Base-by-base conservation (phyloP, 140 eudicot species). In the Anethum foeniculum region DNA sequence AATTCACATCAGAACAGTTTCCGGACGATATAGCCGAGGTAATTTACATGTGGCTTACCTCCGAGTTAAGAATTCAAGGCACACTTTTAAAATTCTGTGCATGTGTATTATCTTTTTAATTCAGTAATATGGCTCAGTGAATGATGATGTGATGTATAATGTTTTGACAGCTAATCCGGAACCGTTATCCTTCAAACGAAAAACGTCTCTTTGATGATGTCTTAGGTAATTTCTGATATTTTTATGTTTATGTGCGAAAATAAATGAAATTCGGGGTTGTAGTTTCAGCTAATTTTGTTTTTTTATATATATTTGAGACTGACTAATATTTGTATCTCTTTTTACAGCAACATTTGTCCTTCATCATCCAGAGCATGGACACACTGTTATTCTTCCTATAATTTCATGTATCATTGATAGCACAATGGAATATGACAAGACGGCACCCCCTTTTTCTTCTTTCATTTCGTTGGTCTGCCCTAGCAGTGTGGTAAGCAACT, bases 311-410 rank as follows among this genome's bases (percentile, higher is more conserved):
- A 19, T 73, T 46, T 72, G 41, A 48, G 64, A 75, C 79, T 75
- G 0, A 4, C 39, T 21, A 46, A 73, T 75, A 75, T 81, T 69
- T 28, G 51, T 49, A 78, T 77, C 64, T 77, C 2, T 76, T 13
- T 83, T 79, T 86, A 77, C 96, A 93, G 98, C 98, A 80, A 90
- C 88, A 62, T 93, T 93, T 80, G 93, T 93, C 68, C 97, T 91
- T 77, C 97, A 93, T 85, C 98, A 93, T 85, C 98, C 98, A 27
- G 98, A 93, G 85, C 98, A 93, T 85, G 98, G 98, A 73, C 95
- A 93, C 74, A 85, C 96, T 82, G 97, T 93, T 38, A 86, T 93
- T 81, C 98, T 84, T 77, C 97, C 98, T 46, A 91, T 93, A 68
- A 93, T 93, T 71, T 93, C 97, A 51, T 85, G 91, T 62, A 90